A percentile compares a stretch with the other conserved stretches of the same genome.
Conservation (phyloP, 352 stramenopile genomes). For the Pythium periplocum region DNA sequence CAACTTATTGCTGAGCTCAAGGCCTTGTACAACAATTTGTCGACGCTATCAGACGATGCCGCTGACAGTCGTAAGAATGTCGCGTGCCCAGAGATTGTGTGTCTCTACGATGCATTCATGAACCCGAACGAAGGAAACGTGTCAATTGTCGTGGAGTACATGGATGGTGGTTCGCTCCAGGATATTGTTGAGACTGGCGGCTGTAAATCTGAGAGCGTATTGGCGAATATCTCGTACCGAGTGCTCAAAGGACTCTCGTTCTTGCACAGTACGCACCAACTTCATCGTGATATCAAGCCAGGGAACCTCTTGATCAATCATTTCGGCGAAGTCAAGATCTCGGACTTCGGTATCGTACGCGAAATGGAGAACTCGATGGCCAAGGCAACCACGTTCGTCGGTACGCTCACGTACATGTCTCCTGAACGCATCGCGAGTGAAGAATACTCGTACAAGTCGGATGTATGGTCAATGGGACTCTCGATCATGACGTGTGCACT, state of each 20-base stretch:
- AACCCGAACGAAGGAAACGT: conserved; percentile 89
- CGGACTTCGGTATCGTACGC: conserved; percentile 79
- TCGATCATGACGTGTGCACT: conserved; percentile 89
- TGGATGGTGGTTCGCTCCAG: conserved; percentile 92
- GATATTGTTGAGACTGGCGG: conserved; percentile 89
- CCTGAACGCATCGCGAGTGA: conserved; percentile 90
- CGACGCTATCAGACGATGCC: conserved; percentile 55
- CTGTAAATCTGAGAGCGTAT: conserved; percentile 80
- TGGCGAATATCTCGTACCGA: conserved; percentile 86
- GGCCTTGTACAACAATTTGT: conserved; percentile 83
- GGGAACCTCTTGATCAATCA: conserved; percentile 93
- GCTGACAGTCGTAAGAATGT: conserved; percentile 30
- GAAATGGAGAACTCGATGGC: conserved; percentile 85
- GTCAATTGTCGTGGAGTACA: conserved; percentile 95
- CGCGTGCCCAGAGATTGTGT: conserved; percentile 83
- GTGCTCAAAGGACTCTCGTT: conserved; percentile 86
- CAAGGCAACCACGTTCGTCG: conserved; percentile 89
- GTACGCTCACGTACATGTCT: conserved; percentile 92
- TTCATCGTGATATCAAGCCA: conserved; percentile 94
- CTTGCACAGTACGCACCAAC: conserved; percentile 85
- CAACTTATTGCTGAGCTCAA: conserved; percentile 86
- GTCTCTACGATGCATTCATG: conserved; percentile 93
- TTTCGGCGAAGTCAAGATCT: conserved; percentile 88
- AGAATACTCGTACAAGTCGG: conserved; percentile 86
- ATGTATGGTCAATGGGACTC: conserved; percentile 83